A percentile compares a stretch with the other conserved stretches of the same genome.
Evolutionary conservation across 306 rosid genomes (phyloP).

Genomic region (Arachis stenosperma): DNA sequence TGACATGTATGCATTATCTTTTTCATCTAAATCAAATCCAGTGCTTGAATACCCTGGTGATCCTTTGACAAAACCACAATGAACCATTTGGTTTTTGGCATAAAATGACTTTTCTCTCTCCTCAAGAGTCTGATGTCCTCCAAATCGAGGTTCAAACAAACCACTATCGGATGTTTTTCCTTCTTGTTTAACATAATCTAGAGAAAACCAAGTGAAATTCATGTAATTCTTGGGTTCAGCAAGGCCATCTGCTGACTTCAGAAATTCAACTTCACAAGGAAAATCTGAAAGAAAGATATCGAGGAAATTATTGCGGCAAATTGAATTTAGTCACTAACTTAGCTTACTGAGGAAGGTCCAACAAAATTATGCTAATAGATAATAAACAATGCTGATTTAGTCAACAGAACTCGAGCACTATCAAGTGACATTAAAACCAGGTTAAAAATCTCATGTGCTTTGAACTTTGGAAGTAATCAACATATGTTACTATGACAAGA

Average conservation of each 20-base stretch:
- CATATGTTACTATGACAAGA: constrained; percentile 10
- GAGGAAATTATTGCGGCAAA: constrained; percentile 36
- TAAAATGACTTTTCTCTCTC: constrained; percentile 82
- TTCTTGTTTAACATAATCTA: constrained; percentile 66
- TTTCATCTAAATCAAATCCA: constrained; percentile 78
- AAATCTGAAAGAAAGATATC: constrained; percentile 57
- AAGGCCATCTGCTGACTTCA: constrained; percentile 61
- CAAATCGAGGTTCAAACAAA: constrained; percentile 70
- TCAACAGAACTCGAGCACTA: constrained; percentile 23
- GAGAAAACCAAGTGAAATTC: constrained; percentile 65
- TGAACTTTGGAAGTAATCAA: constrained; percentile 18
- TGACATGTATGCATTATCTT: constrained; percentile 71
- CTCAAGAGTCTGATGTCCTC: constrained; percentile 78
- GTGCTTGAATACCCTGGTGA: constrained; percentile 62
- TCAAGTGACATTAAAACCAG: constrained; percentile 28
- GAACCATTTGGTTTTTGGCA: constrained; percentile 70
- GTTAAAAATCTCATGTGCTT: constrained; percentile 4
- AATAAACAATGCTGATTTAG: constrained; percentile 22
- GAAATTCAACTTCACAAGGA: constrained; percentile 74
- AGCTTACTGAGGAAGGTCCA: constrained; percentile 16
- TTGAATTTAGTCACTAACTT: constrained; percentile 27
- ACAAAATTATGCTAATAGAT: constrained; percentile 24
- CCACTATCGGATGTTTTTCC: constrained; percentile 38
- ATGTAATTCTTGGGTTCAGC: constrained; percentile 62
- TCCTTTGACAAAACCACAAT: constrained; percentile 85